Evolutionary conservation across 768 basidiomycete species (phyloP).

Genomic region (Agrocybe chaxingu): DNA sequence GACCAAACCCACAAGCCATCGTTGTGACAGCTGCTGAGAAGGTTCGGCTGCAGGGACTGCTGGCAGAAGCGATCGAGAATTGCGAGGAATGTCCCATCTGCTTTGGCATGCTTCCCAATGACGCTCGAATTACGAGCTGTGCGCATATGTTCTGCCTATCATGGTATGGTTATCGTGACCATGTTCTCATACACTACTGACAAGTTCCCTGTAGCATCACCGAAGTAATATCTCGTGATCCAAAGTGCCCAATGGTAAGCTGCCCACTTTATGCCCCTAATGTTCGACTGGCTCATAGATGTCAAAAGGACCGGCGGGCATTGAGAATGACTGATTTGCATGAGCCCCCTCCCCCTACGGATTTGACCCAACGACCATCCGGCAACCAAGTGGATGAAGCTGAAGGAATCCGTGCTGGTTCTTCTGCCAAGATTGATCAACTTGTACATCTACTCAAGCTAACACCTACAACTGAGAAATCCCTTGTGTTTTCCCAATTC

Average conservation of each 20-base stretch:
- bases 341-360: conserved; percentile 61
- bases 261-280: neutral
- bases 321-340: conserved; percentile 54
- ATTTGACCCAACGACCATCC: conserved; percentile 60
- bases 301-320: conserved; percentile 63
- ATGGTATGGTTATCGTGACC: conserved; percentile 43
- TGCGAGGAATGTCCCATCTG: conserved; percentile 83
- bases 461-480: conserved; percentile 70
- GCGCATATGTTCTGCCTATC: conserved; percentile 68
- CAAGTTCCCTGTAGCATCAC: conserved; percentile 45
- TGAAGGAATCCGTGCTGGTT: conserved; percentile 40
- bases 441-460: conserved; percentile 69
- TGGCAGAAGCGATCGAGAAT: conserved; percentile 73
- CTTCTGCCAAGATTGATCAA: conserved; percentile 87
- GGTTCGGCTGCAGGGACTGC: conserved; percentile 49
- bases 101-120: conserved; percentile 47
- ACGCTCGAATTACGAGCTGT: conserved; percentile 74
- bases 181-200: neutral
- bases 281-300: conserved; percentile 1
- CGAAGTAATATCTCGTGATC: conserved; percentile 65
- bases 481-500: conserved; percentile 88
- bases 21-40: conserved; percentile 53
- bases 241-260: conserved; percentile 79
- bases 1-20: conserved; percentile 22
- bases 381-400: conserved; percentile 37